Evolutionary conservation across 2,329 filamentous ascomycete species (phyloP), one percentile per base, ranked within the genome.

Genomic region (Immersiporthe knoxdaviesiana): DNA sequence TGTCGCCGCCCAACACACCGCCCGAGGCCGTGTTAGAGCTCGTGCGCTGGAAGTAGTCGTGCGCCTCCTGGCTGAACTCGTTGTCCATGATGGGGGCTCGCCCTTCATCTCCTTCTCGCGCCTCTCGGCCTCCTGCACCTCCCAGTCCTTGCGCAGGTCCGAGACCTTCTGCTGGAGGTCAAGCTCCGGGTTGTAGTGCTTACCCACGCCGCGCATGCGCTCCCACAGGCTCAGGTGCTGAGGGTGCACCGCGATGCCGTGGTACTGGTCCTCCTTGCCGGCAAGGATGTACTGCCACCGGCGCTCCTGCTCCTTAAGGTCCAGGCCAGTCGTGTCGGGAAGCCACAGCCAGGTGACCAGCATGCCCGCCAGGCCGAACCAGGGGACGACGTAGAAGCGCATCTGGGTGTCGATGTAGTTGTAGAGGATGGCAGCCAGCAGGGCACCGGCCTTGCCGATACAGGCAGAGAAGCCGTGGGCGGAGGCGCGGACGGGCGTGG

Each of bases 381-480:
- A 97, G 27, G 95, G 94, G 1, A 97, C 93, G 58, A 97, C 89
- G 79, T 94, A 90, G 84, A 97, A 97, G 79, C 95, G 96, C 71
- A 87, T 91, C 78, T 91, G 89, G 1, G 88, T 91, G 79, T 89
- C 87, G 80, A 97, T 97, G 85, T 97, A 97, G 86, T 95, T 97
- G 89, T 97, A 97, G 62, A 97, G 84, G 3, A 98, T 89, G 1
- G 93, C 91, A 39, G 95, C 94, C 52, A 93, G 85, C 27, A 98
- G 88, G 47, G 95, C 95, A 73, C 95, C 95, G 1, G 92, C 82
- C 82, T 98, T 98, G 77, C 95, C 95, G 67, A 91, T 85, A 68
- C 94, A 95, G 72, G 95, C 95, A n/a, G 92, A 94, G 82, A 97
- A 93, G 68, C 95, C 95, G 84, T 98, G 95, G 65, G 95, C 95